A percentile compares a stretch with the other conserved stretches of the same genome.
Conservation (phyloP, 1,284 basidiomycete species). For the Sanghuangporus sanghuang region DNA sequence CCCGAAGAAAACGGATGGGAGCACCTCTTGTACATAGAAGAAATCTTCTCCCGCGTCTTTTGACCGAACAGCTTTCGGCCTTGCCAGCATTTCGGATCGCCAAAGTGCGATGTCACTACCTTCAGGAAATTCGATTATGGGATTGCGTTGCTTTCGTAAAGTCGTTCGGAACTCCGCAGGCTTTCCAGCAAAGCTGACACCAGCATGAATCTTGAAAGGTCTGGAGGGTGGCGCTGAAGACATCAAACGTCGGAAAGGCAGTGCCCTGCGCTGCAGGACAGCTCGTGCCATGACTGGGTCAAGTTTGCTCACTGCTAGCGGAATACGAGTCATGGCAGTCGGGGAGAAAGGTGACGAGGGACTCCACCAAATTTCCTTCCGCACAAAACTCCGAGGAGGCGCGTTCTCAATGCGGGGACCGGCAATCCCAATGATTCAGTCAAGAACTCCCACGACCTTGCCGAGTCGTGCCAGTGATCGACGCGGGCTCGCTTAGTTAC, state of each 20-base stretch:
- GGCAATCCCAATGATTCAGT: too few species aligned
- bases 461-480: too few species aligned
- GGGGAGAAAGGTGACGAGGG: not conserved
- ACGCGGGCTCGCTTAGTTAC: too few species aligned
- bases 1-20: not conserved
- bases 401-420: not conserved
- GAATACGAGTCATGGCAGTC: not conserved
- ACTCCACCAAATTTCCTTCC: not conserved
- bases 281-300: not conserved
- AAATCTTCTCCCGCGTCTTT: constrained; percentile 72
- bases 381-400: not conserved
- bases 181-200: constrained; percentile 77
- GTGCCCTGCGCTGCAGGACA: not conserved
- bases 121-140: constrained; percentile 51
- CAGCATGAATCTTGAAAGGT: constrained; percentile 67
- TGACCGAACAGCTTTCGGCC: constrained; percentile 37
- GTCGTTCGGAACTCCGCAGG: constrained; percentile 33
- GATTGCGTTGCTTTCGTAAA: constrained; percentile 31
- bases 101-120: constrained; percentile 67
- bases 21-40: constrained; percentile 69
- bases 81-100: constrained; percentile 58
- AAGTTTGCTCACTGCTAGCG: not conserved
- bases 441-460: too few species aligned
- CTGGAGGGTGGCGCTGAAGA: constrained; percentile 25
- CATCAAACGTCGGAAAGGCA: constrained; percentile 2